Conservation (phyloP, 2,329 filamentous ascomycete genomes). For the Cordyceps militaris region DNA sequence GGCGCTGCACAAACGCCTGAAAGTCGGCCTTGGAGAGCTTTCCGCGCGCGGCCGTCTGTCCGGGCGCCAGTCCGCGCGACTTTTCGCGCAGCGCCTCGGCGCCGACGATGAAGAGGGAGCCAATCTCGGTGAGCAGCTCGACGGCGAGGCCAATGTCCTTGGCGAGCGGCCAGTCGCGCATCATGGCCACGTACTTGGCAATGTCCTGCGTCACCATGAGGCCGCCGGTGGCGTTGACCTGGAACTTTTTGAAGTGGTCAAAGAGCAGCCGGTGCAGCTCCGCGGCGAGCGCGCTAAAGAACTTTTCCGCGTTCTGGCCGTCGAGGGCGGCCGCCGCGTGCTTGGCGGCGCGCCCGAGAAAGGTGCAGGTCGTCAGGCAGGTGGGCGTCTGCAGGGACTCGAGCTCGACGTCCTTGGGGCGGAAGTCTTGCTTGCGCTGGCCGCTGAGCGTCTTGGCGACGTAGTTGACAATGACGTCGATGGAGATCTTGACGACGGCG, state of each 20-base stretch:
- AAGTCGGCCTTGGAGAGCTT: conserved; percentile 63
- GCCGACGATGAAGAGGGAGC: conserved; percentile 90
- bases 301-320: conserved; percentile 73
- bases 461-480: conserved; percentile 69
- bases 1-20: conserved; percentile 73
- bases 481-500: conserved; percentile 47
- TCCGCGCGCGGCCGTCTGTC: conserved; percentile 34
- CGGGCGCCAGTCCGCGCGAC: conserved; percentile 49
- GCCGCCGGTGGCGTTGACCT: conserved; percentile 85
- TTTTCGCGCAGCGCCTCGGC: conserved; percentile 69
- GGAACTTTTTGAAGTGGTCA: conserved; percentile 90
- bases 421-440: conserved; percentile 85
- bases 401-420: conserved; percentile 73
- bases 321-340: conserved; percentile 64
- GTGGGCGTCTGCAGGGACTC: conserved; percentile 81
- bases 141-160: conserved; percentile 62
- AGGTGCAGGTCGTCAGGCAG: conserved; percentile 72
- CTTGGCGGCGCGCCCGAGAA: conserved; percentile 62
- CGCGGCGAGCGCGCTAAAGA: conserved; percentile 77
- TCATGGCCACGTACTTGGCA: conserved; percentile 80
- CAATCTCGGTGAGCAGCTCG: conserved; percentile 87
- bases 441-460: conserved; percentile 61
- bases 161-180: conserved; percentile 73
- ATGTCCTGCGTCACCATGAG: conserved; percentile 96
- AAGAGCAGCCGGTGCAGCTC: conserved; percentile 73